phyloP scores from a whole-genome alignment of 2,329 filamentous ascomycete species.

The Botrytis paeoniae region DNA sequence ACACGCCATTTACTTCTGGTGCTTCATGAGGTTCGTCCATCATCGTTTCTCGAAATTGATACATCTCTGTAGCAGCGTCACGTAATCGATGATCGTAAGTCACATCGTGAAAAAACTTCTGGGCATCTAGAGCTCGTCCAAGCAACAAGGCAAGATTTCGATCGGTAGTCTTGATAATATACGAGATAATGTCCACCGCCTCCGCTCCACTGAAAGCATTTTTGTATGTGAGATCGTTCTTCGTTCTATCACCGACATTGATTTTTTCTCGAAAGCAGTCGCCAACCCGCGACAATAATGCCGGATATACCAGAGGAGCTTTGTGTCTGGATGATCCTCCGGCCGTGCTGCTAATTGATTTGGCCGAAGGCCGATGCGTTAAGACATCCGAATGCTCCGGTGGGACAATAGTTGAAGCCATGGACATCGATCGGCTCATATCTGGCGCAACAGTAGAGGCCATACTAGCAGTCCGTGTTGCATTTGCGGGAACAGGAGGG shows the following conservation, averaged over 20 bases:
- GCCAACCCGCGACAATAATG: slow-evolving; percentile 86
- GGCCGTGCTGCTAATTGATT: slow-evolving; percentile 36
- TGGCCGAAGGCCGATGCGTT: slow-evolving; percentile 54
- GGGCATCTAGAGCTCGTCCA: slow-evolving; percentile 88
- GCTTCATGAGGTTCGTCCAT: slow-evolving; percentile 78
- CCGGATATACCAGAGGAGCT: slow-evolving; percentile 88
- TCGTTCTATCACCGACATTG: slow-evolving; percentile 79
- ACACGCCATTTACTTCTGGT: slow-evolving; percentile 82
- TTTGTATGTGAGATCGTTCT: slow-evolving; percentile 96
- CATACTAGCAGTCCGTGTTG: slow-evolving; percentile 59
- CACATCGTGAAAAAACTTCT: slow-evolving; percentile 99
- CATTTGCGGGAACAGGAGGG: slow-evolving; percentile 45
- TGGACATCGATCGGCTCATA: slow-evolving; percentile 74
- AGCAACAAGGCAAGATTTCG: slow-evolving; percentile 88
- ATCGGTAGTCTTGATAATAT: slow-evolving; percentile 96
- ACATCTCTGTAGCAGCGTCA: slow-evolving; percentile 92
- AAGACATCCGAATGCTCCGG: slow-evolving; percentile 52
- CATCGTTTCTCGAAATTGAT: slow-evolving; percentile 92
- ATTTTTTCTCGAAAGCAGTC: slow-evolving; percentile 91
- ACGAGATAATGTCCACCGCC: slow-evolving; percentile 90
- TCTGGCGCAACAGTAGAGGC: slow-evolving; percentile 45
- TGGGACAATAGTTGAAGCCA: slow-evolving; percentile 77
- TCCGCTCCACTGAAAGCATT: slow-evolving; percentile 95
- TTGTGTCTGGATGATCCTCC: slow-evolving; percentile 39
- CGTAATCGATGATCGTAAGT: slow-evolving; percentile 94